Evolutionary conservation across 2,329 filamentous ascomycete species (phyloP), one percentile per base, ranked within the genome.

Genomic region (Ceratocystis destructans): DNA sequence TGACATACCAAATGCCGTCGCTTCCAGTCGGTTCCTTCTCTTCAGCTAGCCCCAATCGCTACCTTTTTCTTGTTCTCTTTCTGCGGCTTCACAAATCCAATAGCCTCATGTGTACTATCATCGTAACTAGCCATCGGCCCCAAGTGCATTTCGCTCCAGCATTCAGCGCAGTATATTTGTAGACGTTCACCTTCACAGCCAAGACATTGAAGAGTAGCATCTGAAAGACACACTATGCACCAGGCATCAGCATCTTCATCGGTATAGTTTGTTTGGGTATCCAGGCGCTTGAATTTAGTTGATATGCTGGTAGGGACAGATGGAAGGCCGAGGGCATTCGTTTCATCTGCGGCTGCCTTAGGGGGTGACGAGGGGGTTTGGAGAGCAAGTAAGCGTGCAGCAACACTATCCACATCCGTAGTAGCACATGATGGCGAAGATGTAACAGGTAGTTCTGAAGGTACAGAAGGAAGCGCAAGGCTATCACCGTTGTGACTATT

Each of bases 161-260:
- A 95, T 17, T 82, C 78, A 25, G 80, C 78, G 73, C 90, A 96
- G 73, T 93, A 95, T 50, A 90, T 33, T 28, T 66, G 55, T 37
- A n/a, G 17, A 57, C 53, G 77, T 69, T 92, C 85, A 33, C 76
- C 75, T 45, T 85, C 84, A 71, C 90, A 96, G 2, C 87, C 89
- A 0, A 85, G 72, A 72, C 90, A 96, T 67, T 80, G 80, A 33
- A 94, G 76, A 2, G 84, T 85, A 0, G 87, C 89, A 72, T 94
- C 88, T 67, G 90, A 88, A 61, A 87, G 84, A 73, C 90, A 96
- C 8, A 94, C 90, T 41, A 86, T 82, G 73, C 90, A 95, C 89
- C 89, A 95, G 0, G 81, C 83, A 53, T 87, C 84, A 69, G 87
- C 80, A 71, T 93, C 88, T 44, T 87, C 86, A 70, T 92, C 87